phyloP scores from a whole-genome alignment of 2,329 filamentous ascomycete species.

The Colletotrichum horii region DNA sequence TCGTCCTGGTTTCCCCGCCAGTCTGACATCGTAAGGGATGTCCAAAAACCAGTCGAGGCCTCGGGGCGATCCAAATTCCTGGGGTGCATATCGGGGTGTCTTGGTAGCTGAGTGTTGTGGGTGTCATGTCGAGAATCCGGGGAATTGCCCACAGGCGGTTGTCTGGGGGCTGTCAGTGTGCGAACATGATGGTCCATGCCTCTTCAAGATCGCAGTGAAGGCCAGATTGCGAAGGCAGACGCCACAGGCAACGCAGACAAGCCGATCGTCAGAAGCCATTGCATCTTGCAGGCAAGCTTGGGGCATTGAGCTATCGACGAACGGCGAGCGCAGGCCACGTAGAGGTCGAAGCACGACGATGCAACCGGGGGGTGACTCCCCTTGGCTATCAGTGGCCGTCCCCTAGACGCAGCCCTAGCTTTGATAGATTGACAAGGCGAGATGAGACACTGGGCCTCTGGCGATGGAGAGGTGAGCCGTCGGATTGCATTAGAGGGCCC shows the following conservation, averaged over 20 bases:
- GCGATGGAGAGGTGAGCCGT: background rate
- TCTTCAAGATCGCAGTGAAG: background rate
- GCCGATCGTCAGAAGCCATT: background rate
- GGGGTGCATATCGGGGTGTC: constrained; percentile 9
- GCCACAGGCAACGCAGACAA: background rate
- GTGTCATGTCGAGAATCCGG: background rate
- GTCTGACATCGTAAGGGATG: background rate
- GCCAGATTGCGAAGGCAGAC: background rate
- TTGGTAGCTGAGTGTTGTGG: background rate
- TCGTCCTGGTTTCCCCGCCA: background rate
- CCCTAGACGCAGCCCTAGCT: background rate
- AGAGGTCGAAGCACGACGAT: constrained; percentile 1
- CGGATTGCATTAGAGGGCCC: background rate
- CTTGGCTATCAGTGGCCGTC: background rate
- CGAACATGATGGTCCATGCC: background rate
- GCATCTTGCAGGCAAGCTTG: background rate
- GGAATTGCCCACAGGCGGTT: background rate
- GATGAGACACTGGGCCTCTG: background rate
- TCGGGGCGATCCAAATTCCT: background rate
- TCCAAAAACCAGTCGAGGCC: background rate
- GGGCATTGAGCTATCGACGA: background rate
- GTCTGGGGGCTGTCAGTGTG: constrained; percentile 5
- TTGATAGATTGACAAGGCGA: background rate
- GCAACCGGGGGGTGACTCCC: background rate
- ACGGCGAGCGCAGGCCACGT: background rate